Percentiles rank a stretch among this genome's conserved stretches.
phyloP scores from a whole-genome alignment of 345 rosid species.

The Sapria himalayana region DNA sequence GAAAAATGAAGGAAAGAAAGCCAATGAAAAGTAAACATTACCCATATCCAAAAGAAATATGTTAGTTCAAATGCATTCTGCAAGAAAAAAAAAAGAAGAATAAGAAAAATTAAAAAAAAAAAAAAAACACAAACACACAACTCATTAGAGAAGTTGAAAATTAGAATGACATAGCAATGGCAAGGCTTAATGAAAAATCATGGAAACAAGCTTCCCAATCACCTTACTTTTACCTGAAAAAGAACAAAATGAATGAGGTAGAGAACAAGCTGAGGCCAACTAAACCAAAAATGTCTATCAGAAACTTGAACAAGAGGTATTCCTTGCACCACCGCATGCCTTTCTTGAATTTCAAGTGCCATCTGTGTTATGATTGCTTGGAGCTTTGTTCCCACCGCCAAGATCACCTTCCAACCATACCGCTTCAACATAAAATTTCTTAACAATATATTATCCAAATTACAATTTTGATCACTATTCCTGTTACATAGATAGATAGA shows the following conservation, averaged over 20 bases:
- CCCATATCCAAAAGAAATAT: constrained; percentile 92
- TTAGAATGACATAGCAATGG: not conserved
- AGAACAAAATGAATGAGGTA: constrained; percentile 72
- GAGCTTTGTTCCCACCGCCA: constrained; percentile 81
- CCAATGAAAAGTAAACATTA: constrained; percentile 12
- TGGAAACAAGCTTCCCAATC: not conserved
- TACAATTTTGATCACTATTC: too few species aligned
- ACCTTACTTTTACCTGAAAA: constrained; percentile 40
- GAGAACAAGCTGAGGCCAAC: constrained; percentile 54
- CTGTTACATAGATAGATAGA: too few species aligned
- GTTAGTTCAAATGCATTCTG: constrained; percentile 97
- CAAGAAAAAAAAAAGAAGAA: constrained; percentile 4
- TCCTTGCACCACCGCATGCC: constrained; percentile 83
- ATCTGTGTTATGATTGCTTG: constrained; percentile 62
- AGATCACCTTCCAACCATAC: constrained; percentile 62
- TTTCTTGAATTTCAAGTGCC: constrained; percentile 84
- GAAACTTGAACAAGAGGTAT: constrained; percentile 87
- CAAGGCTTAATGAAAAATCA: too few species aligned
- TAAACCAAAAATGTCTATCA: constrained; percentile 70
- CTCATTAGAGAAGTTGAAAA: constrained; percentile 7
- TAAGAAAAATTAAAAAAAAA: too few species aligned
- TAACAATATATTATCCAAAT: too few species aligned
- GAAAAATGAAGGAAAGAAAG: not conserved
- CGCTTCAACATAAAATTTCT: too few species aligned
- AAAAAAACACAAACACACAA: not conserved